phyloP scores from a whole-genome alignment of 345 rosid species.

The Gossypium mustelinum region DNA sequence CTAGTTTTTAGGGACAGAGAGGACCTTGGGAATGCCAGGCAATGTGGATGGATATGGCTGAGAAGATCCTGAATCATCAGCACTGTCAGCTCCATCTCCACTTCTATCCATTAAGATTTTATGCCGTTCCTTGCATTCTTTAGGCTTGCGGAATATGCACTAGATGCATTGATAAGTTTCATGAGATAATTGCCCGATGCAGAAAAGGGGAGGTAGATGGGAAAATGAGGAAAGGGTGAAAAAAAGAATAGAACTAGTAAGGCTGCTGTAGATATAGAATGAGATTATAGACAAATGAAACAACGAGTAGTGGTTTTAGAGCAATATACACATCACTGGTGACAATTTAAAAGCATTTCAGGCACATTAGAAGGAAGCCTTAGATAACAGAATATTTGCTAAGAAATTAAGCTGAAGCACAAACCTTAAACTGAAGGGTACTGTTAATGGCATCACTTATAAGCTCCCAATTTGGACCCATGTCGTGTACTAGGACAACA shows the following conservation, averaged over 20 bases:
- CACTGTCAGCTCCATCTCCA: constrained; percentile 98
- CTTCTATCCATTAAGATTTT: constrained; percentile 80
- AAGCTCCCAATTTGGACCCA: constrained; percentile 99
- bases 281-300: not conserved
- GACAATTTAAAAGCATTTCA: not conserved
- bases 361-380: constrained; percentile 3
- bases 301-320: not conserved
- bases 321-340: not conserved
- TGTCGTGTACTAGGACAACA: constrained; percentile 95
- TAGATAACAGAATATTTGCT: not conserved
- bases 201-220: not conserved
- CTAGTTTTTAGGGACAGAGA: constrained; percentile 11
- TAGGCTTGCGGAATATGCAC: constrained; percentile 88
- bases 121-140: constrained; percentile 98
- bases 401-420: constrained; percentile 16
- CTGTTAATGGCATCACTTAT: constrained; percentile 93
- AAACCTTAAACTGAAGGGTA: constrained; percentile 86
- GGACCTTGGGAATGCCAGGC: constrained; percentile 98
- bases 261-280: not conserved
- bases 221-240: not conserved
- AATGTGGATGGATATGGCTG: constrained; percentile 98
- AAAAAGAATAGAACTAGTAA: not conserved
- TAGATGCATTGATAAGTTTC: constrained; percentile 27
- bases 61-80: constrained; percentile 97
- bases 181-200: constrained; percentile 4